A percentile compares a stretch with the other conserved stretches of the same genome.
Evolutionary conservation across 2,329 filamentous ascomycete species (phyloP).

Genomic region (Xylariaceae sp.): DNA sequence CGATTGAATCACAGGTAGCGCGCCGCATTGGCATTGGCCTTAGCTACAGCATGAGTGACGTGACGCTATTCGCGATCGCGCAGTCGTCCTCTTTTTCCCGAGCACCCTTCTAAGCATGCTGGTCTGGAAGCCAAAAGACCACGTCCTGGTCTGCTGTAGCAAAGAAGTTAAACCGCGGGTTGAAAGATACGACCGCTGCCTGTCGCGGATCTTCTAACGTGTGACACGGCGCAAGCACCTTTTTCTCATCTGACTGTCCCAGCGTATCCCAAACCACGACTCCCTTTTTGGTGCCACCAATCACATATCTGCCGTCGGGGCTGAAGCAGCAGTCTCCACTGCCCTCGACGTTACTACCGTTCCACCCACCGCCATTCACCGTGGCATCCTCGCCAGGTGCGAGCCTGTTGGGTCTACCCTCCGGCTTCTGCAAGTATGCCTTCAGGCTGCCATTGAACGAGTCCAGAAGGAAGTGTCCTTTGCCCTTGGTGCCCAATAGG

Average conservation of each 20-base stretch:
- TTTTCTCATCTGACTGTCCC: slow-evolving; percentile 49
- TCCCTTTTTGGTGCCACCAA: slow-evolving; percentile 73
- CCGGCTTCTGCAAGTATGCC: slow-evolving; percentile 63
- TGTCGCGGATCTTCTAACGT: slow-evolving; percentile 64
- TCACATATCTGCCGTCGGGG: slow-evolving; percentile 81
- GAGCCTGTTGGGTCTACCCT: slow-evolving; percentile 46
- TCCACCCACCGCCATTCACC: slow-evolving; percentile 34
- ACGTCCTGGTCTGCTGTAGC: slow-evolving; percentile 85
- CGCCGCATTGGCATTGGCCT: too few species aligned
- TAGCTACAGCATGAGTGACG: too few species aligned
- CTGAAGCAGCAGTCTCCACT: slow-evolving; percentile 83
- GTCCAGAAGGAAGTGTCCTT: slow-evolving; percentile 88
- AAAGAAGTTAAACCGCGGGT: slow-evolving; percentile 87
- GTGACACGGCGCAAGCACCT: slow-evolving; percentile 59
- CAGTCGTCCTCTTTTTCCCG: too few species aligned
- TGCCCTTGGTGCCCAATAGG: slow-evolving; percentile 76
- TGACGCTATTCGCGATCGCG: too few species aligned
- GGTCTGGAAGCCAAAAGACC: slow-evolving; percentile 73
- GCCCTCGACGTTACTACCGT: slow-evolving; percentile 48
- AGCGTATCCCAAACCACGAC: slow-evolving; percentile 84
- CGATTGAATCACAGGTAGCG: too few species aligned
- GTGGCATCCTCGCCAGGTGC: slow-evolving; percentile 49
- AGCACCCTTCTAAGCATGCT: slow-evolving; percentile 40
- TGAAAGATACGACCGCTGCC: slow-evolving; percentile 76
- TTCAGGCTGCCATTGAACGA: slow-evolving; percentile 80